Evolutionary conservation across 2,329 filamentous ascomycete species (phyloP).

Genomic region (Alternaria arborescens): DNA sequence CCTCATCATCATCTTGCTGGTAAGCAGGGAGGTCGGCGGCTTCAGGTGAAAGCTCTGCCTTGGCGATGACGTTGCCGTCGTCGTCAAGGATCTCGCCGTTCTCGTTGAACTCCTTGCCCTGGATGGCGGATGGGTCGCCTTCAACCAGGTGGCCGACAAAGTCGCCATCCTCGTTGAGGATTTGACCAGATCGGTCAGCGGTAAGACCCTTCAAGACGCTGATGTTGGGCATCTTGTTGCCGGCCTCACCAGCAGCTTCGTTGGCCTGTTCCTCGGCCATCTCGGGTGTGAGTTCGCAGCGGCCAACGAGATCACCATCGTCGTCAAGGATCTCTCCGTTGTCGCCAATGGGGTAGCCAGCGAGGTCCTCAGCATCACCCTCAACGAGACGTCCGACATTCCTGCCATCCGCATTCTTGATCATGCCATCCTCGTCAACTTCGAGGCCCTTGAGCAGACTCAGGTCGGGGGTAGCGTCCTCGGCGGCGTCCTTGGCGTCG

Average conservation of each 20-base stretch:
- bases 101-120: slow-evolving; percentile 60
- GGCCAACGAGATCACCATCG: slow-evolving; percentile 63
- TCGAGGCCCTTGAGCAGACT: slow-evolving; percentile 60
- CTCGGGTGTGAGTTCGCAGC: slow-evolving; percentile 60
- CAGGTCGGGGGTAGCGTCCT: slow-evolving; percentile 55
- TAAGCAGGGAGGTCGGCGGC: slow-evolving; percentile 51
- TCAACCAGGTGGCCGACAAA: slow-evolving; percentile 59
- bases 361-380: slow-evolving; percentile 62
- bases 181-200: slow-evolving; percentile 57
- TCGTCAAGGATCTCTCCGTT: slow-evolving; percentile 65
- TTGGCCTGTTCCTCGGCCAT: slow-evolving; percentile 54
- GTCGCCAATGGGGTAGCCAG: slow-evolving; percentile 61
- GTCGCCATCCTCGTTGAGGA: slow-evolving; percentile 61
- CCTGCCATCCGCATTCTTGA: slow-evolving; percentile 62
- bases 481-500: slow-evolving; percentile 35
- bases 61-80: slow-evolving; percentile 62
- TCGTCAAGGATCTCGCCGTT: slow-evolving; percentile 65
- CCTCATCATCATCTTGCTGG: slow-evolving; percentile 28
- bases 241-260: slow-evolving; percentile 46
- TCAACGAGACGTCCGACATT: slow-evolving; percentile 60
- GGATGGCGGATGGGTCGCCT: slow-evolving; percentile 58
- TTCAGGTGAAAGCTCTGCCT: slow-evolving; percentile 60
- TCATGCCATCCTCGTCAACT: slow-evolving; percentile 63
- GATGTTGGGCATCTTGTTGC: slow-evolving; percentile 54
- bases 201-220: slow-evolving; percentile 59